A percentile compares a stretch with the other conserved stretches of the same genome.
phyloP scores from a whole-genome alignment of 306 rosid genomes.

The Vigna radiata region DNA sequence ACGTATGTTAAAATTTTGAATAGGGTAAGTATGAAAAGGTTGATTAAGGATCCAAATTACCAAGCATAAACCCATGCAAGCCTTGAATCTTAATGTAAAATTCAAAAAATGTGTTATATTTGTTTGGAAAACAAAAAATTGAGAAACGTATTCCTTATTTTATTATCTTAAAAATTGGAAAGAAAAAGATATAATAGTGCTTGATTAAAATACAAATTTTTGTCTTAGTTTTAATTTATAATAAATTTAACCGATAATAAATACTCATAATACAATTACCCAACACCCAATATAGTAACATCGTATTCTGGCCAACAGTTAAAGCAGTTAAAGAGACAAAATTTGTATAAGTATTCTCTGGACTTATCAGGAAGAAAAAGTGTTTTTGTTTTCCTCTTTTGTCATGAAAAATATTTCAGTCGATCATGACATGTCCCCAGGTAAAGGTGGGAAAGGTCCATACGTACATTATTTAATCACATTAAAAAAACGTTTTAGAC shows the following conservation, averaged over 20 bases:
- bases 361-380: slow-evolving; percentile 16
- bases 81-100: too few species aligned
- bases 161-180: not conserved
- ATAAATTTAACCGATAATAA: too few species aligned
- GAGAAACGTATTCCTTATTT: not conserved
- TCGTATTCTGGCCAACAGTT: slow-evolving; percentile 13
- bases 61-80: not conserved
- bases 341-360: slow-evolving; percentile 24
- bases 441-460: slow-evolving; percentile 29
- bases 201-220: too few species aligned
- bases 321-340: slow-evolving; percentile 37
- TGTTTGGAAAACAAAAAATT: not conserved
- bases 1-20: not conserved
- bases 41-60: not conserved
- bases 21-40: not conserved
- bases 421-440: slow-evolving; percentile 29
- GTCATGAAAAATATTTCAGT: slow-evolving; percentile 4
- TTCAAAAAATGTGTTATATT: too few species aligned
- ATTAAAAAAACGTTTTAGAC: too few species aligned
- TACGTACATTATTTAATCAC: not conserved
- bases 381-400: not conserved
- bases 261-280: not conserved
- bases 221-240: not conserved
- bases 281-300: not conserved
- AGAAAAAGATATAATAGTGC: not conserved